Evolutionary conservation across 495 filamentous ascomycete genomes (phyloP).

Genomic region (Parathielavia hyrcaniae): DNA sequence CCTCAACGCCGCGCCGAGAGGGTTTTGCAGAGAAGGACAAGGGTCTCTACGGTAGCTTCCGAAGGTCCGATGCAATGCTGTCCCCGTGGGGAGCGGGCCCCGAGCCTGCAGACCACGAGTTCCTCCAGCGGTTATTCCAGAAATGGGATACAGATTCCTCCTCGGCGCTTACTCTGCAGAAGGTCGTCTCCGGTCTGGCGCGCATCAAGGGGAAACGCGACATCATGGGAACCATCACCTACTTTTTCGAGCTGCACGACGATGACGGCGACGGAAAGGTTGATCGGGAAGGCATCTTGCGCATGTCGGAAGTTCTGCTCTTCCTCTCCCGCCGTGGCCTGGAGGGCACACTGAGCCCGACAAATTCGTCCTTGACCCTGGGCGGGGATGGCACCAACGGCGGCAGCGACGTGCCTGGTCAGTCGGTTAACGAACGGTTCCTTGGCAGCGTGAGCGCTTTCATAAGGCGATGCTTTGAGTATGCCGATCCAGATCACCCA

Average conservation of each 20-base stretch:
- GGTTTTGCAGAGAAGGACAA: conserved; percentile 47
- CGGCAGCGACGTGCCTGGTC: conserved; percentile 36
- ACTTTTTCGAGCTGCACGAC: conserved; percentile 96
- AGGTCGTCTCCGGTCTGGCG: conserved; percentile 85
- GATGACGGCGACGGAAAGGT: conserved; percentile 86
- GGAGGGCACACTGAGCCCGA: conserved; percentile 59
- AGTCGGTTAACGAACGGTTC: conserved; percentile 65
- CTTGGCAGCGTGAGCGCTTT: conserved; percentile 89
- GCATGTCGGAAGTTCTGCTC: conserved; percentile 88
- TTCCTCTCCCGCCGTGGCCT: conserved; percentile 86
- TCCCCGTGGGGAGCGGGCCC: conserved; percentile 71
- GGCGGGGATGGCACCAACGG: conserved; percentile 32
- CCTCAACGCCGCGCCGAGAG: conserved; percentile 53
- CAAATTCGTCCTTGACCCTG: conserved; percentile 33
- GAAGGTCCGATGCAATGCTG: conserved; percentile 42
- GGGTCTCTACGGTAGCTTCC: conserved; percentile 46
- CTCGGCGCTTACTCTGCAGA: conserved; percentile 72
- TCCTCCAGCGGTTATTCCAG: conserved; percentile 80
- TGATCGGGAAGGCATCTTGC: conserved; percentile 92
- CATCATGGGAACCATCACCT: conserved; percentile 94
- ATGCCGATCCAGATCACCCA: conserved; percentile 86
- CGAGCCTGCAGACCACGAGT: conserved; percentile 90
- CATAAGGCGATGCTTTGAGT: conserved; percentile 94
- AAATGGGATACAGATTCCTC: conserved; percentile 77
- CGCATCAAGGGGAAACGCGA: conserved; percentile 85